Conservation (phyloP, 2,329 filamentous ascomycete species). For the Chaetomiaceae sp. region DNA sequence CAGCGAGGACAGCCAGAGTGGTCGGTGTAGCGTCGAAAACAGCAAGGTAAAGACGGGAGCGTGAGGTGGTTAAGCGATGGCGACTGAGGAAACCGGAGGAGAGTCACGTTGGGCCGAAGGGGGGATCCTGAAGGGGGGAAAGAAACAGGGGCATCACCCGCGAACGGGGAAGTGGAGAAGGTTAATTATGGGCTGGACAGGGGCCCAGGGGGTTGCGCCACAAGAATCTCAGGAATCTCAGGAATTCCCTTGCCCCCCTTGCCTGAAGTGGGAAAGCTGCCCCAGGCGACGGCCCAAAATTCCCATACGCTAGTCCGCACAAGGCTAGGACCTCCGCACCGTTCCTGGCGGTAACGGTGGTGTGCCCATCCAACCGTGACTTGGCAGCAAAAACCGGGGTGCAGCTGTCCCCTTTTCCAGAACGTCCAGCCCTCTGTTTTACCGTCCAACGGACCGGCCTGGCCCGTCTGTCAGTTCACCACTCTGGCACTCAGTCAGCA, state of each 20-base stretch:
- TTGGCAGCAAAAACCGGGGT: slow-evolving; percentile 17
- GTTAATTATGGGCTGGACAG: background rate
- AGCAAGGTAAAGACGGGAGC: background rate
- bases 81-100: slow-evolving; percentile 5
- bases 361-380: slow-evolving; percentile 12
- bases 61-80: background rate
- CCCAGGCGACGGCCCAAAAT: slow-evolving; percentile 20
- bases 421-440: slow-evolving; percentile 5
- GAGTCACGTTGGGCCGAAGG: slow-evolving; percentile 20
- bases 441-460: slow-evolving; percentile 1
- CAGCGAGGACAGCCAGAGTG: slow-evolving; percentile 2
- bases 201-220: slow-evolving; percentile 4
- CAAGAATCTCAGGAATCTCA: no score
- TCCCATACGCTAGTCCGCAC: slow-evolving; percentile 14
- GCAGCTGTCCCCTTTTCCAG: slow-evolving; percentile 21
- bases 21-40: background rate
- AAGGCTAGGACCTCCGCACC: slow-evolving; percentile 11
- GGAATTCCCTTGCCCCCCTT: slow-evolving; percentile 8
- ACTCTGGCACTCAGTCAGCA: no score
- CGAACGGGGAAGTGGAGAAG: slow-evolving; percentile 20
- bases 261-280: slow-evolving; percentile 6
- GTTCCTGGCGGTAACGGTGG: slow-evolving; percentile 18
- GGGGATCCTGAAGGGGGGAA: no score
- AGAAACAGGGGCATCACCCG: slow-evolving; percentile 18
- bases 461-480: background rate